phyloP scores from a whole-genome alignment of 495 filamentous ascomycete species.

The Aspergillus cristatus region DNA sequence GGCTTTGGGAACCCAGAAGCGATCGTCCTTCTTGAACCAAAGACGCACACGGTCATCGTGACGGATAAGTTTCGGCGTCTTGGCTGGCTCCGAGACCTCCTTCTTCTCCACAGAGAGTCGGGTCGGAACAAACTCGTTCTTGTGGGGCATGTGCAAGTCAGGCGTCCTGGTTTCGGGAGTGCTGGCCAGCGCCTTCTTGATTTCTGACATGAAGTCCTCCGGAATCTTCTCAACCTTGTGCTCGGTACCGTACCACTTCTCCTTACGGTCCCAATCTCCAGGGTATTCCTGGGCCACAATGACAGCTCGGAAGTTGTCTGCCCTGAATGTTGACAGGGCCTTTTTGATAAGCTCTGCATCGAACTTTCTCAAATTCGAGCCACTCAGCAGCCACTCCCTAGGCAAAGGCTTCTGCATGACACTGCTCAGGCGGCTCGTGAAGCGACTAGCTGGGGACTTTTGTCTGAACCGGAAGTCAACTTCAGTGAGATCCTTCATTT shows the following conservation, averaged over 20 bases:
- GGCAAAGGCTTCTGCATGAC: conserved; percentile 87
- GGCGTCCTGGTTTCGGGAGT: conserved; percentile 49
- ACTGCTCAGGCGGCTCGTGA: conserved; percentile 71
- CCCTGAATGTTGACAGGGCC: conserved; percentile 63
- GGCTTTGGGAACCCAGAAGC: conserved; percentile 96
- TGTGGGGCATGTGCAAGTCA: conserved; percentile 78
- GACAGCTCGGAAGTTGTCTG: conserved; percentile 81
- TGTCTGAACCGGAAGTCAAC: conserved; percentile 93
- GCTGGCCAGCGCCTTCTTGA: conserved; percentile 53
- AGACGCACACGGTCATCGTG: conserved; percentile 73
- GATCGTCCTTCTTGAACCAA: conserved; percentile 99
- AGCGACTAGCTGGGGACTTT: conserved; percentile 80
- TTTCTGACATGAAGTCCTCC: conserved; percentile 57
- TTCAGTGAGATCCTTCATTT: conserved; percentile 79
- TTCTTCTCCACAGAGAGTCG: conserved; percentile 92
- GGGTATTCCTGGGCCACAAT: conserved; percentile 77
- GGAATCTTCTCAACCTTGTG: conserved; percentile 81
- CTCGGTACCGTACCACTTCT: conserved; percentile 98
- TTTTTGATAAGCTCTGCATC: conserved; percentile 66
- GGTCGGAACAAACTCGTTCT: conserved; percentile 94
- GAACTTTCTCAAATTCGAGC: conserved; percentile 64
- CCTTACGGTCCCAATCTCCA: conserved; percentile 75
- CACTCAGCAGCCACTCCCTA: conserved; percentile 78
- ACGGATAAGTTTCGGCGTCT: conserved; percentile 75
- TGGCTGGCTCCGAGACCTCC: conserved; percentile 62